Base-by-base conservation (phyloP, 2,329 filamentous ascomycete species). In the Aspergillus vadensis region DNA sequence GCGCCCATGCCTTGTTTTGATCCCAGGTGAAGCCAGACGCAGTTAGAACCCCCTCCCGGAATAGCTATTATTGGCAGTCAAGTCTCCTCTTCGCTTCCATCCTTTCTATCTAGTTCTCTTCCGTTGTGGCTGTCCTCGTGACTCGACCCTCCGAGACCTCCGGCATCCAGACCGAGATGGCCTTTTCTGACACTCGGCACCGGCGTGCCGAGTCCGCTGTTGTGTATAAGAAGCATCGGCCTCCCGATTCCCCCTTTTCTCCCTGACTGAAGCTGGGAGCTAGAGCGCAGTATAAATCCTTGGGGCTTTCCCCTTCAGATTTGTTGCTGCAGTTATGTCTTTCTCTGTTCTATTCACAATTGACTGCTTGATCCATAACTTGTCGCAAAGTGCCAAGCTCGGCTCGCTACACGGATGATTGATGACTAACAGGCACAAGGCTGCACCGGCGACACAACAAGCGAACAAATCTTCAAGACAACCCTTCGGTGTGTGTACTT, bases 161-260 rank as follows among this genome's bases (percentile, higher is more conserved):
- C 53, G 53, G 53, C 53, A 55, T 55, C 53, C 53, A 55, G 53
- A 55, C 53, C 53, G 53, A 55, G 39, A 47, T 55, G 39, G 53
- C 53, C 53, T 19, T 32, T 30, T 15, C 27, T 30, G n/a, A 44
- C 39, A 55, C 10, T 47, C 39, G 53, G 53, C 52, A 55, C 53
- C 53, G 53, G 53, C 25, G 25, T 55, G 23, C 39, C 53, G 53
- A 44, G 39, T 55, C 53, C 53, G 39, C 53, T 30, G 25, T 30
- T 43, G 25, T 27, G 39, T 55, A 55, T 55, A 55, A 55, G 39
- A 55, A 47, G 53, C 53, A 47, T 55, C 53, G 53, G 53, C n/a
- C 39, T 55, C 53, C 53, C 53, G 53, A 32, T 32, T 30, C 19
- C 15, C 27, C 53, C 44, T 36, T 36, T 36, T 15, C 4, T 12